Evolutionary conservation across 257 asterid species (phyloP).

Genomic region (Forsythia suspensa): DNA sequence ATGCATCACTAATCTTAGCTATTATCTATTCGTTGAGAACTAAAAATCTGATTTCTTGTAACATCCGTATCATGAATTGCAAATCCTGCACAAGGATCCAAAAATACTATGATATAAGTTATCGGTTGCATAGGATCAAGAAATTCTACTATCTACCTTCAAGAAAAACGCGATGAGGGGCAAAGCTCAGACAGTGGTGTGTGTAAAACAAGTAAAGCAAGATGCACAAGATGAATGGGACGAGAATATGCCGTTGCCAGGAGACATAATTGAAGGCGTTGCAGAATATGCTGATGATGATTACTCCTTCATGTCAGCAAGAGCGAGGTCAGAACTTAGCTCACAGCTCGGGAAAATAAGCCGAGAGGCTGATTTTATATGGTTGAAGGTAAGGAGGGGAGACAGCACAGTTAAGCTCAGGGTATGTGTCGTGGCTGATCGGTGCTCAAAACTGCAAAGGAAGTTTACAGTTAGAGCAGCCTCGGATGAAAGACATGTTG

Average conservation of each 20-base stretch:
- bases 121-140: background rate
- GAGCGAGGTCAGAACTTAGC: constrained; percentile 37
- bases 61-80: constrained; percentile 14
- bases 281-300: constrained; percentile 28
- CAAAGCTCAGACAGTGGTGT: constrained; percentile 30
- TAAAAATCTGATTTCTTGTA: constrained; percentile 31
- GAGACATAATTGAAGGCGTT: constrained; percentile 55
- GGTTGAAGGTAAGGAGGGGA: constrained; percentile 60
- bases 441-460: constrained; percentile 35
- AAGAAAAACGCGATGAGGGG: constrained; percentile 16
- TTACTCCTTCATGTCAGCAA: constrained; percentile 35
- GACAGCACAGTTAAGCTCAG: constrained; percentile 33
- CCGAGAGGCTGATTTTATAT: constrained; percentile 27
- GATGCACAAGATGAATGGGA: constrained; percentile 46
- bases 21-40: constrained; percentile 30
- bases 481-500: constrained; percentile 53
- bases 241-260: constrained; percentile 50
- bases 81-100: background rate
- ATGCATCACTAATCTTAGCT: background rate
- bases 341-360: constrained; percentile 33
- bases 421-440: constrained; percentile 36
- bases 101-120: constrained; percentile 1
- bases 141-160: constrained; percentile 1
- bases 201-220: constrained; percentile 51
- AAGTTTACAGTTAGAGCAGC: constrained; percentile 47